phyloP scores from a whole-genome alignment of 345 rosid genomes.

The Atalantia buxifolia region DNA sequence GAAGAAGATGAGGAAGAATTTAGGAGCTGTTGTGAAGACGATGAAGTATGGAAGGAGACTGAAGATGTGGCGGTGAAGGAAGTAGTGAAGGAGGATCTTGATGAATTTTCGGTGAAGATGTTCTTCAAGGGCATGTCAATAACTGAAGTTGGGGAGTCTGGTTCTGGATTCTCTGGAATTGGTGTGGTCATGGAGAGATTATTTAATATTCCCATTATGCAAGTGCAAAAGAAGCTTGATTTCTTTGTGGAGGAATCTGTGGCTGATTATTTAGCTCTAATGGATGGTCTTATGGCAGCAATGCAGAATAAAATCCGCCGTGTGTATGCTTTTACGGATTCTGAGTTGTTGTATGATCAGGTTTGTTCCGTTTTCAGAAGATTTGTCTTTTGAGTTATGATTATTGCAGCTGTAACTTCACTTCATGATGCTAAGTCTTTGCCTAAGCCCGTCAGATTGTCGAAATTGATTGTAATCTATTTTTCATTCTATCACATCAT shows the following conservation, averaged over 20 bases:
- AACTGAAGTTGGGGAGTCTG: conserved; percentile 47
- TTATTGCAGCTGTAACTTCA: neutral
- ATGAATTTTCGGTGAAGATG: conserved; percentile 80
- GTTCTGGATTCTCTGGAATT: conserved; percentile 71
- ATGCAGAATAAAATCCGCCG: conserved; percentile 47
- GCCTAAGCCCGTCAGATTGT: neutral
- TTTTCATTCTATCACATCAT: neutral
- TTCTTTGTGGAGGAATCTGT: conserved; percentile 77
- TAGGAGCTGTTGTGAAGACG: conserved; percentile 90
- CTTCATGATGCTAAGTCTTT: neutral
- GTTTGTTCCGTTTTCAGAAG: conserved; percentile 27
- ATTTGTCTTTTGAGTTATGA: neutral
- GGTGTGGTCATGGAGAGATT: conserved; percentile 84
- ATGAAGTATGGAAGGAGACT: conserved; percentile 76
- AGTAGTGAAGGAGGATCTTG: conserved; percentile 41
- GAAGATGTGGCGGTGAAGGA: conserved; percentile 40
- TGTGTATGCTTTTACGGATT: conserved; percentile 80
- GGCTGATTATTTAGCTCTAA: conserved; percentile 76
- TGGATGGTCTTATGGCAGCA: conserved; percentile 86
- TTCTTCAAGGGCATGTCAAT: conserved; percentile 81
- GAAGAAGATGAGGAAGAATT: conserved; percentile 92
- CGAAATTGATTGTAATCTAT: neutral
- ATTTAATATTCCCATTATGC: conserved; percentile 47
- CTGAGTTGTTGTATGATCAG: conserved; percentile 63
- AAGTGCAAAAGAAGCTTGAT: conserved; percentile 88